These are phyloP conservation scores for Collybia sp. DNA, from an alignment of 768 basidiomycete species.

Conservation along the genomic window DNA sequence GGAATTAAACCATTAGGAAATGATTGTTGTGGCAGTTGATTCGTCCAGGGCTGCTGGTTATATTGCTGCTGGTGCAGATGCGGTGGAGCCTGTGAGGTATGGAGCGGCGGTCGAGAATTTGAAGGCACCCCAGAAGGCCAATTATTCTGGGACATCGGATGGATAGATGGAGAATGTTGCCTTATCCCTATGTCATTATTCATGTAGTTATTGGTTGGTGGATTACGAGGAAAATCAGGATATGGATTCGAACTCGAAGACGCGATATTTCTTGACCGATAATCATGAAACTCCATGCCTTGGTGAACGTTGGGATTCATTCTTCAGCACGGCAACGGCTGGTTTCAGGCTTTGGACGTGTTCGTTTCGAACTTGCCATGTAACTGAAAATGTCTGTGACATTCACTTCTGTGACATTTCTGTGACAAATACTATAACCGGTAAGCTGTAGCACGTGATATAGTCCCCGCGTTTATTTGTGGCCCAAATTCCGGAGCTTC, in stretches of 20 bases:
- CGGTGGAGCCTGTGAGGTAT: conserved; percentile 12
- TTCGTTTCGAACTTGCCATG: no score
- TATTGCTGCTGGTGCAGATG: conserved; percentile 28
- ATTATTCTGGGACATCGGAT: conserved; percentile 13
- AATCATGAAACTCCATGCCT: conserved; percentile 21
- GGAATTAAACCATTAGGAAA: conserved; percentile 25
- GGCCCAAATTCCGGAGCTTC: not conserved
- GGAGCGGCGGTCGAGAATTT: conserved; percentile 4
- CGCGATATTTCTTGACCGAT: conserved; percentile 21
- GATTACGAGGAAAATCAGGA: conserved; percentile 18
- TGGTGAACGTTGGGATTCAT: conserved; percentile 18
- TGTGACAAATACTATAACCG: no score
- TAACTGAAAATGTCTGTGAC: no score
- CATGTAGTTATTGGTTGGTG: not conserved
- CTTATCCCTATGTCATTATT: no score
- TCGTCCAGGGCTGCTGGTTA: conserved; percentile 24
- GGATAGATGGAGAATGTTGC: conserved; percentile 3
- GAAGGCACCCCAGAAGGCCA: conserved; percentile 20
- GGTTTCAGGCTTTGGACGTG: no score
- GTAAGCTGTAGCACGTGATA: no score
- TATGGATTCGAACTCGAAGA: conserved; percentile 30
- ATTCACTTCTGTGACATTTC: no score
- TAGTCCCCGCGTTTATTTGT: no score
- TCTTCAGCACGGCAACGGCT: no score
- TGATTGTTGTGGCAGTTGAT: conserved; percentile 26